phyloP scores from a whole-genome alignment of 257 asterid species.

The Thymus mandschuricus region DNA sequence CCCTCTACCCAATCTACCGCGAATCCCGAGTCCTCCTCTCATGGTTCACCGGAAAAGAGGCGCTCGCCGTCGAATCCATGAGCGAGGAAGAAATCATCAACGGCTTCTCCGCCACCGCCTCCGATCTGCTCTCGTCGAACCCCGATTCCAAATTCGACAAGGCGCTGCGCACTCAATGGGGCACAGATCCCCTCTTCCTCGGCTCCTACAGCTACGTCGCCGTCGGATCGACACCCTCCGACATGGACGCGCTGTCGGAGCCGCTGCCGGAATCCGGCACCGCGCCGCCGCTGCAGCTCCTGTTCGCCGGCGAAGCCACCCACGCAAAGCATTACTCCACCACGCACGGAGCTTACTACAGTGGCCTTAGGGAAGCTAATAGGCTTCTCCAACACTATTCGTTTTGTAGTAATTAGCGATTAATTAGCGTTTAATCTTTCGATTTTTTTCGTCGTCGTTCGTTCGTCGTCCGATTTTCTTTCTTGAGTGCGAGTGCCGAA shows the following conservation, averaged over 20 bases:
- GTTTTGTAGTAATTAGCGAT: slow-evolving; percentile 33
- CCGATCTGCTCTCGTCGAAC: slow-evolving; percentile 39
- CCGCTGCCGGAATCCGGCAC: slow-evolving; percentile 53
- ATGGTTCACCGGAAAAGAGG: slow-evolving; percentile 85
- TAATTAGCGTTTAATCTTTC: not conserved
- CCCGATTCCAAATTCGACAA: slow-evolving; percentile 36
- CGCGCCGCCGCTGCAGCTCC: slow-evolving; percentile 55
- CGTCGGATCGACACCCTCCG: slow-evolving; percentile 74
- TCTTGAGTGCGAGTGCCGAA: not conserved
- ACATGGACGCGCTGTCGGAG: slow-evolving; percentile 74
- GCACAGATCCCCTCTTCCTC: slow-evolving; percentile 72
- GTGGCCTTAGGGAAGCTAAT: slow-evolving; percentile 86
- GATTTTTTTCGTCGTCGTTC: too few species aligned
- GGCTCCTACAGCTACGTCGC: slow-evolving; percentile 85
- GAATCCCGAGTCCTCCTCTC: slow-evolving; percentile 53
- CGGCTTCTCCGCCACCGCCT: slow-evolving; percentile 61
- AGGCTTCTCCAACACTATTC: slow-evolving; percentile 77
- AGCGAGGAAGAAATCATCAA: slow-evolving; percentile 53
- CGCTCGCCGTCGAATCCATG: slow-evolving; percentile 65
- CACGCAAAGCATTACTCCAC: slow-evolving; percentile 73
- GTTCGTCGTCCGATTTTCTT: too few species aligned
- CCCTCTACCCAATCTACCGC: slow-evolving; percentile 51
- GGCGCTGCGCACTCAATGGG: slow-evolving; percentile 73
- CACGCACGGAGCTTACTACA: slow-evolving; percentile 83
- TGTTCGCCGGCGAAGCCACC: slow-evolving; percentile 93